Evolutionary conservation across 768 basidiomycete species (phyloP).

Genomic region (Filobasidium wieringae): DNA sequence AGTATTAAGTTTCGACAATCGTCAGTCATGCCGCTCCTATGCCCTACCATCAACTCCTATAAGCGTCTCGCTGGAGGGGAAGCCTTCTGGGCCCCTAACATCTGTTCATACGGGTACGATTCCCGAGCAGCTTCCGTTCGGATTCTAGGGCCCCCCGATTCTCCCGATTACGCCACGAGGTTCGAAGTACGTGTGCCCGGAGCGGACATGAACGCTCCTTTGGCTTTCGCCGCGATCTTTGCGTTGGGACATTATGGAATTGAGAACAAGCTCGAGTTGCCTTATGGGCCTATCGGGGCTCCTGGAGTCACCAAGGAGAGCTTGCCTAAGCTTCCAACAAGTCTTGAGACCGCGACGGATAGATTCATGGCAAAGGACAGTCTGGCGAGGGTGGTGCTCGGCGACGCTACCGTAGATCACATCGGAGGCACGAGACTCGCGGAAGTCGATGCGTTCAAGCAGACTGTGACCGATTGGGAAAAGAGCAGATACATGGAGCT

Average conservation of each 20-base stretch:
- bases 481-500: conserved; percentile 29
- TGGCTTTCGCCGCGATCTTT: conserved; percentile 76
- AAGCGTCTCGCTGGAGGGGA: conserved; percentile 90
- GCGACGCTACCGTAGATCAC: conserved; percentile 84
- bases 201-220: conserved; percentile 84
- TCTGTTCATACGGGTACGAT: conserved; percentile 90
- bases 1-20: neutral
- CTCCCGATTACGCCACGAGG: conserved; percentile 66
- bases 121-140: conserved; percentile 84
- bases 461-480: conserved; percentile 90
- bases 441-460: conserved; percentile 73
- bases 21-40: conserved; percentile 69
- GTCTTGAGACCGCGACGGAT: conserved; percentile 65
- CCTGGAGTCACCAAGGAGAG: conserved; percentile 39
- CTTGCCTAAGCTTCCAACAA: conserved; percentile 64
- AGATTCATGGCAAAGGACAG: conserved; percentile 67
- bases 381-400: conserved; percentile 76
- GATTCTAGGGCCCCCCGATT: conserved; percentile 81
- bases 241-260: conserved; percentile 78
- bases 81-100: conserved; percentile 84
- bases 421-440: conserved; percentile 90
- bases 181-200: conserved; percentile 91
- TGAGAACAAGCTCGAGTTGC: conserved; percentile 56
- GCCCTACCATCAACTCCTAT: conserved; percentile 89
- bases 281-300: conserved; percentile 54